Conservation (phyloP, 257 asterid species). For the Solanum virginianum region DNA sequence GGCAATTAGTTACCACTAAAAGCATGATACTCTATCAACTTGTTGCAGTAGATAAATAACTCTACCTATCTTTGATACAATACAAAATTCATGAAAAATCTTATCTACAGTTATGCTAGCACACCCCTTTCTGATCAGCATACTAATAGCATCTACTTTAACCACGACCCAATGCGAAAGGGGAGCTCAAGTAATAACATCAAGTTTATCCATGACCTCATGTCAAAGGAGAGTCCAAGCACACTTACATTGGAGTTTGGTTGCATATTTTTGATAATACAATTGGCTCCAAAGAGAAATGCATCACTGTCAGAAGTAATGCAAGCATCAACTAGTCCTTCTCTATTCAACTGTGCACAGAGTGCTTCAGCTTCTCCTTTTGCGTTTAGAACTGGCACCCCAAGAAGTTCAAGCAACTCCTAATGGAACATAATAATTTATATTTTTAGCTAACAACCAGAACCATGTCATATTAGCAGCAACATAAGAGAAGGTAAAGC, state of each 20-base stretch:
- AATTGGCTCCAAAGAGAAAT: slow-evolving; percentile 74
- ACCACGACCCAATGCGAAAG: not conserved
- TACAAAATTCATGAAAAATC: not conserved
- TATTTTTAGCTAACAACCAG: not conserved
- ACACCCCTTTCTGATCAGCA: not conserved
- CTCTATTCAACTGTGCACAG: slow-evolving; percentile 79
- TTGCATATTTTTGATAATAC: slow-evolving; percentile 60
- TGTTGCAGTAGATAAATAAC: not conserved
- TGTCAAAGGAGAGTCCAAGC: not conserved
- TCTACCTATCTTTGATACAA: not conserved
- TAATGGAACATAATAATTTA: slow-evolving; percentile 7
- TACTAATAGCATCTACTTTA: not conserved
- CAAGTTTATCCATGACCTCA: not conserved
- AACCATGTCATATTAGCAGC: not conserved
- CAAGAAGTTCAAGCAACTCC: slow-evolving; percentile 89
- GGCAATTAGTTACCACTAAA: not conserved
- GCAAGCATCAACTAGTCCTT: slow-evolving; percentile 84
- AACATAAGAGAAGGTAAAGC: not conserved
- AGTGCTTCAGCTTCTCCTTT: slow-evolving; percentile 96
- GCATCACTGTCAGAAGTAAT: slow-evolving; percentile 92
- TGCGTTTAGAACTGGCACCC: slow-evolving; percentile 80
- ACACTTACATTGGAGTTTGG: slow-evolving; percentile 66
- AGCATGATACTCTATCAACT: not conserved
- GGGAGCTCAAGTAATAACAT: not conserved
- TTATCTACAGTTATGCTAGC: not conserved